Evolutionary conservation across 139 green algal species (phyloP).

Genomic region (Chlamydomonas sp.): DNA sequence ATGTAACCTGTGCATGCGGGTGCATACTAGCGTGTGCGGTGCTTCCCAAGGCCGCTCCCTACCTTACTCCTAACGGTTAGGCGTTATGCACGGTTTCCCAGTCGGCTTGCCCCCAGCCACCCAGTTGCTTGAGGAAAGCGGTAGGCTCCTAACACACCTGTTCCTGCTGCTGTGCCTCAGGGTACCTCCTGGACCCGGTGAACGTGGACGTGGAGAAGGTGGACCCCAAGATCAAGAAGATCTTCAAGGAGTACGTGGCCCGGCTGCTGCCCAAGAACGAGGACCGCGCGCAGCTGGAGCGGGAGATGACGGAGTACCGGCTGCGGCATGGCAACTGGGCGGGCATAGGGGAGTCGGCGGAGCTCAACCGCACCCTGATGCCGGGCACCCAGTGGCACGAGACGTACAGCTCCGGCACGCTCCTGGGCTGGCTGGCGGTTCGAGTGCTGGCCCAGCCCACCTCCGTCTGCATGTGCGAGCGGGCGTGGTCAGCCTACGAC

Average conservation of each 20-base stretch:
- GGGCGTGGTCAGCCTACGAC: constrained; percentile 45
- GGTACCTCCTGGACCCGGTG: constrained; percentile 1
- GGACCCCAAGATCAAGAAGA: background rate
- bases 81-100: too few relatives aligned
- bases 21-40: background rate
- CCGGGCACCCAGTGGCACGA: background rate
- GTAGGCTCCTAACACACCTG: background rate
- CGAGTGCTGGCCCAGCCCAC: background rate
- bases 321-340: background rate
- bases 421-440: background rate
- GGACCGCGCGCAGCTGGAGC: background rate
- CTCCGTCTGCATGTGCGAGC: constrained; percentile 19
- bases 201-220: background rate
- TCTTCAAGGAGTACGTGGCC: background rate
- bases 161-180: background rate
- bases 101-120: background rate
- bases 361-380: background rate
- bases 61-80: too few relatives aligned
- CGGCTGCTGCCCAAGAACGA: background rate
- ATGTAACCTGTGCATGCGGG: background rate
- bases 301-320: background rate
- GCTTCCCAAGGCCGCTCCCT: background rate
- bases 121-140: background rate
- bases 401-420: background rate
- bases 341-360: background rate